phyloP scores from a whole-genome alignment of 768 basidiomycete species.

The Flagelloscypha sp. region DNA sequence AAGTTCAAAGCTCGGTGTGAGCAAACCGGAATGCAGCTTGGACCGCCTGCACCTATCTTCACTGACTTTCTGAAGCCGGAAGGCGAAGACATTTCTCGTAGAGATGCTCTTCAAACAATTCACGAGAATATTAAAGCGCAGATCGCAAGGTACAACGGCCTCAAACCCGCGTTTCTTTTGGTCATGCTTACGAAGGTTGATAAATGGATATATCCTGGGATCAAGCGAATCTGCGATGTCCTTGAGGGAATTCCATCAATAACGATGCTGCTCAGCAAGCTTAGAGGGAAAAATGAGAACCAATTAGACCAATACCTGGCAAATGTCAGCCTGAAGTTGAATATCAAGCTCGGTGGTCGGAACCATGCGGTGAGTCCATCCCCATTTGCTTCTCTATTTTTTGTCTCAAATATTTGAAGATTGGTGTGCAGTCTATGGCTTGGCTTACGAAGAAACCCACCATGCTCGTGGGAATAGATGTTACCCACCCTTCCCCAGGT shows the following conservation, averaged over 20 bases:
- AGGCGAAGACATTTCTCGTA: constrained; percentile 25
- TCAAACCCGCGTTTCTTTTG: constrained; percentile 56
- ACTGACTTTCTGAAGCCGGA: constrained; percentile 4
- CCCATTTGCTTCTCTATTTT: constrained; percentile 4
- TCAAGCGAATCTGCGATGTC: constrained; percentile 72
- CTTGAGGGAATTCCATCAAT: constrained; percentile 67
- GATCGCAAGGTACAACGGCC: constrained; percentile 13
- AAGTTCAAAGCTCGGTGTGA: constrained; percentile 61
- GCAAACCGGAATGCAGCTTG: constrained; percentile 26
- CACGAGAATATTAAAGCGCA: constrained; percentile 28
- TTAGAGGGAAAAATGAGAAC: no score
- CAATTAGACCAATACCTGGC: constrained; percentile 78
- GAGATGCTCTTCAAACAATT: constrained; percentile 31
- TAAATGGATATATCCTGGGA: constrained; percentile 71
- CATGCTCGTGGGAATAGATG: constrained; percentile 83
- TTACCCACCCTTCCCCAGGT: constrained; percentile 68
- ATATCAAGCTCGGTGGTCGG: constrained; percentile 74
- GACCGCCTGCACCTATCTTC: constrained; percentile 11
- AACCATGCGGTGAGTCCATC: constrained; percentile 48
- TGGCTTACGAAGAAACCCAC: constrained; percentile 65
- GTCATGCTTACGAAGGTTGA: constrained; percentile 63
- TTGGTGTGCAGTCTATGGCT: constrained; percentile 44
- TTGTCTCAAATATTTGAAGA: constrained; percentile 36
- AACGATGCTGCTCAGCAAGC: constrained; percentile 63
- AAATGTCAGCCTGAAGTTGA: constrained; percentile 75